Base-by-base conservation (phyloP, 805 yeast species). In the Hanseniaspora jakobsenii region DNA sequence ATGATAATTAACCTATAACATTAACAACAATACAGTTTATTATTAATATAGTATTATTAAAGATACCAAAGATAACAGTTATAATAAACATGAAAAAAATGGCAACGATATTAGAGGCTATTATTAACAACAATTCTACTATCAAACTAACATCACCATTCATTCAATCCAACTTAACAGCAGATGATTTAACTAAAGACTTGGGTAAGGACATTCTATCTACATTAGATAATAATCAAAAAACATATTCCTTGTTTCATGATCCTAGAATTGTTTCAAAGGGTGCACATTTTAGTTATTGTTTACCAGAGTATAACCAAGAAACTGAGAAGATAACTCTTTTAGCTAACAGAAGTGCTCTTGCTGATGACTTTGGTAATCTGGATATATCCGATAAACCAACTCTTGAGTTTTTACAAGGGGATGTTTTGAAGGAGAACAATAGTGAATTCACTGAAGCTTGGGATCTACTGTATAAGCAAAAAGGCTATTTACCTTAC, bases 211-310 rank as follows among this genome's bases (percentile, higher is more conserved):
- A 30, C 18, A 30, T 36, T 2, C 16, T 3, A 9, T 14, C 12
- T 3, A 29, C 27, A 10, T 8, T 36, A 5, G 49, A 54, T 16
- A 52, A 55, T 9, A 42, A 47, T 1, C 48, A 48, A 19, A 48
- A 50, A 22, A 13, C 17, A 47, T 58, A 35, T 56, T 64, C 44
- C 50, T 31, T 47, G 4, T 62, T 75, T 38, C 69, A 76, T 42
- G 61, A 61, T 7, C 77, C 81, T 6, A 64, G 87, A 35, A 58
- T 59, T 4, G 55, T 58, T 1, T 64, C 77, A 10, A 55, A 66
- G 28, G 67, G 67, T 2, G 93, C 94, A 3, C 76, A 77, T 21
- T 89, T 70, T 57, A 75, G 91, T 2, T 89, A 75, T 70, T 70
- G 81, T 1, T 52, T 70, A 2, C 97, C 98, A 0, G 81, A 76